Evolutionary conservation across 2,329 filamentous ascomycete genomes (phyloP).

Genomic region (Fusarium nanum): DNA sequence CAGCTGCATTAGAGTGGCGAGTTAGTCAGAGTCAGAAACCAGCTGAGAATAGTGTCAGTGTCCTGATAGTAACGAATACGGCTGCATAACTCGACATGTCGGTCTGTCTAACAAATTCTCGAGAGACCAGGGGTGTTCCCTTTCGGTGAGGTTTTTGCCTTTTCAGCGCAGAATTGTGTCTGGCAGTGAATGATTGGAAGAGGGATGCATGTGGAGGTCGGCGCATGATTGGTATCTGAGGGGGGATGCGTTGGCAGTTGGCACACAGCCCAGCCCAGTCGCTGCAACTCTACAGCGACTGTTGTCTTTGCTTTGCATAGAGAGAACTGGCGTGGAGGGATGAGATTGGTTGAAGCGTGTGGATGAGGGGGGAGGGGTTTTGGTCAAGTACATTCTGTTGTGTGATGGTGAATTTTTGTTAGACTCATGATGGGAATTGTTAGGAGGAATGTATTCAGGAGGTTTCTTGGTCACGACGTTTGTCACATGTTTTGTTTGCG

Average conservation of each 20-base stretch:
- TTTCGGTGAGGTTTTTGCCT: conserved; percentile 24
- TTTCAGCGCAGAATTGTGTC: conserved; percentile 23
- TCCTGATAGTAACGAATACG: conserved; percentile 9
- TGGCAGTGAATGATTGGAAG: conserved; percentile 44
- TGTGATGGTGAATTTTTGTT: conserved; percentile 14
- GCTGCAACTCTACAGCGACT: conserved; percentile 36
- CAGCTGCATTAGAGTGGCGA: conserved; percentile 27
- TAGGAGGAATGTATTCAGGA: conserved; percentile 27
- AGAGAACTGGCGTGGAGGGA: conserved; percentile 41
- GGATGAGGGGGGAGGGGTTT: conserved; percentile 27
- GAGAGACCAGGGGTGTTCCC: conserved; percentile 14
- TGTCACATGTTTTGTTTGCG: conserved; percentile 12
- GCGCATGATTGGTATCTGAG: conserved; percentile 49
- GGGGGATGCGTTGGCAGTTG: conserved; percentile 45
- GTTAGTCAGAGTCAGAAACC: conserved; percentile 4
- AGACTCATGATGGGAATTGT: conserved; percentile 28
- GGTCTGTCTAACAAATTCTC: conserved; percentile 38
- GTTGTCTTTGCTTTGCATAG: conserved; percentile 44
- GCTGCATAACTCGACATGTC: conserved; percentile 37
- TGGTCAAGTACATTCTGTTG: not conserved
- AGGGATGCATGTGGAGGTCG: conserved; percentile 33
- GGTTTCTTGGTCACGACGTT: not conserved
- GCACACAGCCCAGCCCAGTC: conserved; percentile 31
- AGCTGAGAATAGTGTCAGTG: conserved; percentile 26
- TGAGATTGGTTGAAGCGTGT: conserved; percentile 32